A percentile compares a stretch with the other conserved stretches of the same genome.
Conservation (phyloP, 495 filamentous ascomycete genomes). For the Trichoderma asperelloides region DNA sequence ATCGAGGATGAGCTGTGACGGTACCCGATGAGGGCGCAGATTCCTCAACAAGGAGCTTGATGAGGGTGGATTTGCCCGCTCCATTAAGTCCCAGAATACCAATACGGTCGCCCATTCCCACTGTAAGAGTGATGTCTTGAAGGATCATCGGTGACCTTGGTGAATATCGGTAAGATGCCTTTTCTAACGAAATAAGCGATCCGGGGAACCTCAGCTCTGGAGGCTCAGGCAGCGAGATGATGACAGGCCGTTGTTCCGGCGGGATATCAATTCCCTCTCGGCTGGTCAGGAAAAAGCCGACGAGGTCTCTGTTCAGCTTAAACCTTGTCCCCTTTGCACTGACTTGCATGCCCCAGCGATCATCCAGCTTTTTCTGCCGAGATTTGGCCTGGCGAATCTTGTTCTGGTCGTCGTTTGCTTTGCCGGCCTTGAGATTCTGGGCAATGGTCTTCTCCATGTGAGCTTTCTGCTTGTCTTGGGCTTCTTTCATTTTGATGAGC, state of each 20-base stretch:
- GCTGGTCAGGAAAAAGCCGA: conserved; percentile 45
- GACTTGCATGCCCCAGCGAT: conserved; percentile 66
- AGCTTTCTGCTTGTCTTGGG: conserved; percentile 63
- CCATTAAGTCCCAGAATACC: conserved; percentile 69
- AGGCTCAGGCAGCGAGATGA: conserved; percentile 49
- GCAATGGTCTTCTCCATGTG: conserved; percentile 69
- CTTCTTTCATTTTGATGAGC: conserved; percentile 66
- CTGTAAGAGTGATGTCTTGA: conserved; percentile 51
- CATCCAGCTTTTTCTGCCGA: conserved; percentile 71
- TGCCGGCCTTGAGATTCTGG: conserved; percentile 59
- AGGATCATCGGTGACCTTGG: conserved; percentile 27
- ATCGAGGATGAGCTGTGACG: conserved; percentile 51
- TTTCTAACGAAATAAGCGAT: conserved; percentile 58
- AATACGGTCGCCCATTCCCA: conserved; percentile 61
- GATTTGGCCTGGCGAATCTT: conserved; percentile 70
- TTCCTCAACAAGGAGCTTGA: conserved; percentile 46
- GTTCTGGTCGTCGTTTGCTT: conserved; percentile 66
- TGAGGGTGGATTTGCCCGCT: conserved; percentile 63
- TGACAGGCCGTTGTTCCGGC: conserved; percentile 49
- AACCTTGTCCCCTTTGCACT: conserved; percentile 61
- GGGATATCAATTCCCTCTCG: conserved; percentile 64
- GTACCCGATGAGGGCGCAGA: conserved; percentile 41
- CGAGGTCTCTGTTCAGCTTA: conserved; percentile 66
- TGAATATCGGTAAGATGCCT: conserved; percentile 50
- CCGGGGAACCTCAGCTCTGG: conserved; percentile 67